phyloP scores from a whole-genome alignment of 164 flowering plant species.

The Tetrastigma voinierianum region DNA sequence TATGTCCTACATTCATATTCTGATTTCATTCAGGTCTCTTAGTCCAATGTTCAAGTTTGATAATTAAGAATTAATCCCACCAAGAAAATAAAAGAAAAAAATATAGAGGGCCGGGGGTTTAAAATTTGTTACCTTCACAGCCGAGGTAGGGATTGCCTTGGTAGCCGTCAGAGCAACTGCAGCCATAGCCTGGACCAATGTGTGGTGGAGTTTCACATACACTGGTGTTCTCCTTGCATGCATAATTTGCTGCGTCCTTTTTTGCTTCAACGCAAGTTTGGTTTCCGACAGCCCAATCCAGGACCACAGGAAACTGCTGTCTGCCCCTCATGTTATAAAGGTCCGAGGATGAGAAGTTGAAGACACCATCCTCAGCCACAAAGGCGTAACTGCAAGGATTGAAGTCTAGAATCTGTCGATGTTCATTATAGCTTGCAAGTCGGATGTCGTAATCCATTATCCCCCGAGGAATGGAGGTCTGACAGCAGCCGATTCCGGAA shows the following conservation, averaged over 20 bases:
- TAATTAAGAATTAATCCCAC: too few species aligned
- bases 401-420: background rate
- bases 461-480: background rate
- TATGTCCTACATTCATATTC: too few species aligned
- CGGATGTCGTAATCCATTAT: background rate
- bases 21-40: too few species aligned
- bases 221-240: background rate
- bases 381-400: constrained; percentile 13
- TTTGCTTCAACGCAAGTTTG: background rate
- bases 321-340: background rate
- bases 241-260: too few species aligned
- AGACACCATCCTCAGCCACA: background rate
- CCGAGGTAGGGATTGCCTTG: background rate
- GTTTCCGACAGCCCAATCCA: constrained; percentile 11
- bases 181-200: background rate
- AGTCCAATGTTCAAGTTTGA: too few species aligned
- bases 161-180: background rate
- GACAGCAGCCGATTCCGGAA: background rate
- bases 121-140: too few species aligned
- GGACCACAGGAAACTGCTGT: background rate
- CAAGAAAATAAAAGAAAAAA: too few species aligned
- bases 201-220: background rate
- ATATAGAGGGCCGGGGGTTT: too few species aligned
- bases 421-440: background rate
- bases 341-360: background rate